Base-by-base conservation (phyloP, 2,329 filamentous ascomycete species). In the Huntiella moniliformis region DNA sequence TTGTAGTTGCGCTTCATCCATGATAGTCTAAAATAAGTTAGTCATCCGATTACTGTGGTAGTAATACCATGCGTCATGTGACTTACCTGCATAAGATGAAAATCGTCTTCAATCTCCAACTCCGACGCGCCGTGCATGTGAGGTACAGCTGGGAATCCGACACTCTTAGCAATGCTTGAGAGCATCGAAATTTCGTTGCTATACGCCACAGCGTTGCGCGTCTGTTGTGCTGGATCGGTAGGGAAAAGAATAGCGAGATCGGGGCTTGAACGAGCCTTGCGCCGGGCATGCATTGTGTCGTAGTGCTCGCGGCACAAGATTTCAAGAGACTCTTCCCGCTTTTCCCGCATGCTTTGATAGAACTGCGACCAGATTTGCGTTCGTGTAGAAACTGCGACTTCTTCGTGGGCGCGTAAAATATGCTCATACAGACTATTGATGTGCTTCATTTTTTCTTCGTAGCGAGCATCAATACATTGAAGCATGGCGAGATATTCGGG, bases 131-230 rank as follows among this genome's bases (percentile, higher is more conserved):
- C 73, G 48, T 69, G 69, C 62, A 98, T 79, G 32, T 82, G 71
- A 15, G 91, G 91, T n/a, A 87, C 91, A 31, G 88, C 87, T 33
- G 91, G 91, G 62, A 98, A 98, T 17, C 91, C 91, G 56, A 93
- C 79, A 59, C 95, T 87, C 63, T 95, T 96, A 33, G 88, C 87
- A 44, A 96, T 71, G 34, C 88, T 88, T 4, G 87, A 79, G 48
- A 98, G 66, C 22, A 95, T 76, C 0, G 87, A 93, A 4, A 98
- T 87, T 59, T 98, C 91, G 53, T 81, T 82, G 59, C 94, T 96
- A 65, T 96, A 96, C 40, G 87, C 82, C 42, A 86, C 73, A 54
- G 93, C 87, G 51, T 95, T 82, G 51, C 76, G 71, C 50, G 93
- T 73, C 56, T 88, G 83, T 55, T 87, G 79, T 22, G 78, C 73